Conservation (phyloP, 306 rosid genomes). For the Cicer chorassanicum region DNA sequence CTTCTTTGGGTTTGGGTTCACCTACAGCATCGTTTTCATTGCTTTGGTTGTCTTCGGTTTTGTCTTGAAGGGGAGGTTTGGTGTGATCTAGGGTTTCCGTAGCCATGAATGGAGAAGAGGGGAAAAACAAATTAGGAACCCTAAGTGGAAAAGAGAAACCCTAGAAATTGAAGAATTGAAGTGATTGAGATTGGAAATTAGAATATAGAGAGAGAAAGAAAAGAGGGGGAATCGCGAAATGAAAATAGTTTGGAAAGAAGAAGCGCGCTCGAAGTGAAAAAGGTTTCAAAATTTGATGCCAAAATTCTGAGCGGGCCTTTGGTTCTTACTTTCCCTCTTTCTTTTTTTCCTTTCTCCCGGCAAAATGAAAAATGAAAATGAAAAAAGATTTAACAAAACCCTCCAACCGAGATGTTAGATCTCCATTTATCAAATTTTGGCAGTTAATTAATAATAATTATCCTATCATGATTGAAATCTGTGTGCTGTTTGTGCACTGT, state of each 20-base stretch:
- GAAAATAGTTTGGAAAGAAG: constrained; percentile 23
- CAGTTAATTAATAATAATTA: background rate
- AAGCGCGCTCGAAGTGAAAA: constrained; percentile 50
- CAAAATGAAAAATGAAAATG: constrained; percentile 30
- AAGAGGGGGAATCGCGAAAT: constrained; percentile 30
- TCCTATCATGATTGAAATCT: background rate
- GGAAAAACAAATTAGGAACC: constrained; percentile 35
- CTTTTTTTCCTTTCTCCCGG: constrained; percentile 39
- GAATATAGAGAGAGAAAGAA: constrained; percentile 22
- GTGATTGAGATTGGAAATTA: background rate
- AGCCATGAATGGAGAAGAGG: constrained; percentile 55
- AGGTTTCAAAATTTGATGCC: constrained; percentile 62
- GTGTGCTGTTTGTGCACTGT: background rate
- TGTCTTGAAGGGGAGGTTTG: constrained; percentile 49
- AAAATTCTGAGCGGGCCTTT: constrained; percentile 58
- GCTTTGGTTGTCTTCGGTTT: constrained; percentile 14
- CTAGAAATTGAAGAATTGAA: constrained; percentile 27
- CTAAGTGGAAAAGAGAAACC: constrained; percentile 52
- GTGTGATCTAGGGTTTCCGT: constrained; percentile 72
- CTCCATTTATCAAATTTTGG: background rate
- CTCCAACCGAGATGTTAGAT: background rate
- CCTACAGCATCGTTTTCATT: background rate
- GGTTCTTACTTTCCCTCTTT: background rate
- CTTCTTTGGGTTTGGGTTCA: background rate
- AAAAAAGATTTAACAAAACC: background rate